Percentiles rank a stretch among this genome's conserved stretches.
Evolutionary conservation across 306 rosid genomes (phyloP).

Genomic region (Corylus americana): DNA sequence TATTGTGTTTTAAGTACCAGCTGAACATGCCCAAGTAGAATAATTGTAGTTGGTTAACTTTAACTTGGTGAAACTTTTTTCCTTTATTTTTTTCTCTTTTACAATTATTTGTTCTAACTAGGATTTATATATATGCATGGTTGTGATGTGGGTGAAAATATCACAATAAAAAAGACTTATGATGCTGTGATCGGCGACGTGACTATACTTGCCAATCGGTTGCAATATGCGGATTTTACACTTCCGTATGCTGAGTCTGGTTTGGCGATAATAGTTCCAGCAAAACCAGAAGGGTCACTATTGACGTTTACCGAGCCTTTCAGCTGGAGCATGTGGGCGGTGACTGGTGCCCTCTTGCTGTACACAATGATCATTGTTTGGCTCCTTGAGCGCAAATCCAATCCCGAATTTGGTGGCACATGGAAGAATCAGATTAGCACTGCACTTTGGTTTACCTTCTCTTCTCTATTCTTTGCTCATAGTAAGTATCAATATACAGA

Average conservation of each 20-base stretch:
- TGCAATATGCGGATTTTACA: constrained; percentile 57
- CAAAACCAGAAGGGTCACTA: constrained; percentile 32
- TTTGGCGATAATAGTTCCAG: constrained; percentile 54
- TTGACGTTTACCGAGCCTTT: constrained; percentile 74
- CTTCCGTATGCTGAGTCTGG: constrained; percentile 67
- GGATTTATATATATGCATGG: background rate
- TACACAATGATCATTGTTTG: constrained; percentile 63
- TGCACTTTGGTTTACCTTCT: constrained; percentile 63
- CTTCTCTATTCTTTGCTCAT: constrained; percentile 73
- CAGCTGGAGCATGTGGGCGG: constrained; percentile 66
- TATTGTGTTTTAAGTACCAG: too few relatives aligned
- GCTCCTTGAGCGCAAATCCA: constrained; percentile 53
- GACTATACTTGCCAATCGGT: constrained; percentile 47
- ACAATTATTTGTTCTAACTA: constrained; percentile 12
- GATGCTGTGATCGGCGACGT: constrained; percentile 68
- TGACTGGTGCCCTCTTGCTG: constrained; percentile 37
- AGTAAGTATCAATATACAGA: constrained; percentile 42
- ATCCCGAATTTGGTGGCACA: constrained; percentile 59
- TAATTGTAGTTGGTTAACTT: too few relatives aligned
- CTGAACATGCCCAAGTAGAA: too few relatives aligned
- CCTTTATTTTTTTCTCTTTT: background rate
- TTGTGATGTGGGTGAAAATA: constrained; percentile 24
- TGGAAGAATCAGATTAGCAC: constrained; percentile 58
- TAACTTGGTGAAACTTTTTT: background rate
- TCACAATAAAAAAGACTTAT: constrained; percentile 43